A percentile compares a stretch with the other conserved stretches of the same genome.
phyloP scores from a whole-genome alignment of 2,329 filamentous ascomycete species.

The Hymenoscyphus albidus region DNA sequence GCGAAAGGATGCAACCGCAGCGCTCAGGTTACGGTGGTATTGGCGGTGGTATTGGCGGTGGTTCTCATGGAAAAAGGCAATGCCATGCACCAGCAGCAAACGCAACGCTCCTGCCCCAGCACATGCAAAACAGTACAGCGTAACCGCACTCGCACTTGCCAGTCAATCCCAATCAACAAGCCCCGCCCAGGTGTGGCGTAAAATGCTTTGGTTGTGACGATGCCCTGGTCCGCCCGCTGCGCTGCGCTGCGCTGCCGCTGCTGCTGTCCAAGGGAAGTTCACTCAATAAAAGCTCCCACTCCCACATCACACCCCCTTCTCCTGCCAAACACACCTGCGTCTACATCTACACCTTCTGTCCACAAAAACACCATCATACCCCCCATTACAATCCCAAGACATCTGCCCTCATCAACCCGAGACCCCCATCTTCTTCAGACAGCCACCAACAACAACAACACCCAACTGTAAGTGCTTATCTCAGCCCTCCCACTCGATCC shows the following conservation, averaged over 20 bases:
- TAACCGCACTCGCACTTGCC: background rate
- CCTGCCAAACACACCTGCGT: background rate
- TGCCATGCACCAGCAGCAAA: background rate
- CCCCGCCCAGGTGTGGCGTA: conserved; percentile 7
- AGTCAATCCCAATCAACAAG: background rate
- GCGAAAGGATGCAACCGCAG: no score
- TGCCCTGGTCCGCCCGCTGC: background rate
- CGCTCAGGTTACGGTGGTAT: no score
- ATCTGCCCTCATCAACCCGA: background rate
- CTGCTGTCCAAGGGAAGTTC: background rate
- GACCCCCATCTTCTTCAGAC: background rate
- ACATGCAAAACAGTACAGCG: background rate
- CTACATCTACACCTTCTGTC: conserved; percentile 5
- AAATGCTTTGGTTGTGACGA: background rate
- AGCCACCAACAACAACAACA: background rate
- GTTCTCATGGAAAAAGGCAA: background rate
- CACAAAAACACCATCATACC: background rate
- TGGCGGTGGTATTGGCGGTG: no score
- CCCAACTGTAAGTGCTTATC: background rate
- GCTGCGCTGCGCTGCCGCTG: background rate
- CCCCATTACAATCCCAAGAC: background rate
- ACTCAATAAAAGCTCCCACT: conserved; percentile 10
- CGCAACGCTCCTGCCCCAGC: no score
- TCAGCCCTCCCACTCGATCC: conserved; percentile 1
- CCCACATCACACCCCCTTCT: background rate